Evolutionary conservation across 768 basidiomycete genomes (phyloP), one percentile per base, ranked within the genome.

Genomic region (Galerina sulciceps): DNA sequence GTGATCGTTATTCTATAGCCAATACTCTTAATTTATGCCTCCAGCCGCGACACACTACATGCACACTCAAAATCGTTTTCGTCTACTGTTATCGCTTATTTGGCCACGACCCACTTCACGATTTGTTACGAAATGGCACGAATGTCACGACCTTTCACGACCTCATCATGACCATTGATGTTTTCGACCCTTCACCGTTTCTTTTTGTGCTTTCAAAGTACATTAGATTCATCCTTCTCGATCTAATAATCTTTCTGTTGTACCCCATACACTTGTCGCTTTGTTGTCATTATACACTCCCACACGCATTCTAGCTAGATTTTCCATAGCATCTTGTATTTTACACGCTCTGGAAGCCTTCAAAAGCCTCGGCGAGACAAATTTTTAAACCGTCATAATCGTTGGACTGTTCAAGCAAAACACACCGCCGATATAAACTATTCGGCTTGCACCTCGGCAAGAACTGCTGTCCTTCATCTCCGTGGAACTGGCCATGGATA

Each of bases 141-240:
- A 31, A 31, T 8, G 26, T 61, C 43, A 65, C 60, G 60, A 64
- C 60, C 51, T 34, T 38, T 62, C 34, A 68, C 63, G 67, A 68
- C 59, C 51, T 18, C n/a, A 13, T 60, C 46, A 68, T 62, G 67
- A 66, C 51, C 15, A 58, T 35, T 43, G 53, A 40, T 15, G 44
- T 35, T 59, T 26, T 57, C 54, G 60, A 57, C 57, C 36, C 38
- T 15, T 31, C 40, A 26, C 45, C 44, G 51, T 36, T 45, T 20
- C 50, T 34, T 55, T 44, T 20, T 23, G 47, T 40, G 44, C 36
- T 55, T 57, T 57, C 48, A 50, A 57, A 51, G 48, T 57, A 57
- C 36, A 50, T 6, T 57, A 55, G 4, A 5, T 40, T 20, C 15
- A 23, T 34, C 47, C 38, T 18, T 40, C 18, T 36, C 35, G 20